Percentiles rank a stretch among this genome's conserved stretches.
Conservation (phyloP, 495 filamentous ascomycete species). For the Penicillium desertorum region DNA sequence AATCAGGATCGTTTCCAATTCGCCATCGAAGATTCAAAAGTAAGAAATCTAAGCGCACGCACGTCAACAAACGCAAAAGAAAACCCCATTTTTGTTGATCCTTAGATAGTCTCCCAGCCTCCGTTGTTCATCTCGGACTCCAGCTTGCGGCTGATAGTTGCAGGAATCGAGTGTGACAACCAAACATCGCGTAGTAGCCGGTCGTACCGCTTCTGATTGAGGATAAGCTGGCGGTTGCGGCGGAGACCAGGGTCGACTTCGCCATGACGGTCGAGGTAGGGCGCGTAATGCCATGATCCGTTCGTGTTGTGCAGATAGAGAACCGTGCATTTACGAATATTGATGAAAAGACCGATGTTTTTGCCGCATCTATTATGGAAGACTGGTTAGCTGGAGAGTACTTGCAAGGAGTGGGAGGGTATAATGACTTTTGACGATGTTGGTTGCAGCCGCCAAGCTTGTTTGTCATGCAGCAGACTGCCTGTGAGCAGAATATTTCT, state of each 20-base stretch:
- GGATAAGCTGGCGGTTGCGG: slow-evolving; percentile 77
- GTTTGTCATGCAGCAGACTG: slow-evolving; percentile 79
- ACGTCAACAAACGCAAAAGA: neutral
- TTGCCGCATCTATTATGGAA: slow-evolving; percentile 69
- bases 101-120: slow-evolving; percentile 89
- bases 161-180: slow-evolving; percentile 85
- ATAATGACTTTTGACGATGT: slow-evolving; percentile 72
- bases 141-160: slow-evolving; percentile 80
- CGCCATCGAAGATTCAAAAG: neutral
- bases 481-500: slow-evolving; percentile 92
- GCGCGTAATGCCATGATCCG: slow-evolving; percentile 81
- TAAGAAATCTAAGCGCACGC: slow-evolving; percentile 2
- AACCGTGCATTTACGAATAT: slow-evolving; percentile 90
- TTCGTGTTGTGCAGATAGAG: slow-evolving; percentile 79
- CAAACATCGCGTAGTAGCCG: slow-evolving; percentile 79
- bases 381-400: neutral
- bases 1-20: neutral
- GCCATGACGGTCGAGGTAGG: slow-evolving; percentile 93
- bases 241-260: slow-evolving; percentile 86
- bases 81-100: slow-evolving; percentile 10
- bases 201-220: slow-evolving; percentile 93
- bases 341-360: slow-evolving; percentile 88
- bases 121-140: slow-evolving; percentile 95
- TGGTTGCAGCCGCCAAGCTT: slow-evolving; percentile 83
- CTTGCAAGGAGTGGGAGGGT: neutral